Conservation (phyloP, 1,284 basidiomycete species). For the Coniferiporia weirii region DNA sequence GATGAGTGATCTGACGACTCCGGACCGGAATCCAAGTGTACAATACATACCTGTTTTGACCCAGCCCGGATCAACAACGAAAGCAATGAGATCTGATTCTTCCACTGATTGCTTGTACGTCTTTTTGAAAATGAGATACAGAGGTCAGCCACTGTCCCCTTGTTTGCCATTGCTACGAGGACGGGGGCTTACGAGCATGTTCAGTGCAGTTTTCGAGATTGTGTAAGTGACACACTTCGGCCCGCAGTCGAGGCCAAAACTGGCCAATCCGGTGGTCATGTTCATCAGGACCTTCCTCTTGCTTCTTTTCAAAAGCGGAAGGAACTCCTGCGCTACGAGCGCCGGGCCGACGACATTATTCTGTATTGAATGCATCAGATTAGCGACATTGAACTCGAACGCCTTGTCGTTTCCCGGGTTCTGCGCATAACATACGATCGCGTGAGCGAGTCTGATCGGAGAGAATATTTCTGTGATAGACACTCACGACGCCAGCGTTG, state of each 20-base stretch:
- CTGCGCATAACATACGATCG: slow-evolving; percentile 10
- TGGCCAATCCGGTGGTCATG: slow-evolving; percentile 29
- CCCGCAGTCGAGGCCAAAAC: slow-evolving; percentile 26
- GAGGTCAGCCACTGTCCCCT: background rate
- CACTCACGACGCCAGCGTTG: slow-evolving; percentile 35
- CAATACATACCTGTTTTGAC: slow-evolving; percentile 22
- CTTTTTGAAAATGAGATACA: slow-evolving; percentile 1
- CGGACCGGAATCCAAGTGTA: background rate
- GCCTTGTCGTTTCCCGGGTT: slow-evolving; percentile 25
- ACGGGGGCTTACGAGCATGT: slow-evolving; percentile 23
- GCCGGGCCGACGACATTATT: slow-evolving; percentile 33
- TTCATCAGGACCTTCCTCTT: slow-evolving; percentile 33
- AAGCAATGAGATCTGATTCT: slow-evolving; percentile 20
- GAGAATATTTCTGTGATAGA: background rate
- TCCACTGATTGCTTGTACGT: slow-evolving; percentile 24
- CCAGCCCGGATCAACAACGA: slow-evolving; percentile 24
- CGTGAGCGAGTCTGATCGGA: background rate
- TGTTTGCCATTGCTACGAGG: background rate
- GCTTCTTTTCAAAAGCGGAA: slow-evolving; percentile 29
- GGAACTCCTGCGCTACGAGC: slow-evolving; percentile 28
- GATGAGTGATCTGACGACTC: background rate
- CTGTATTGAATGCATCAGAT: slow-evolving; percentile 23
- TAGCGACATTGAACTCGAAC: slow-evolving; percentile 23
- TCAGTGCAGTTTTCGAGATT: slow-evolving; percentile 23
- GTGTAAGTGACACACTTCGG: slow-evolving; percentile 20